These are phyloP conservation scores for Trichoderma pleuroti DNA, from an alignment of 2,329 filamentous ascomycete genomes.

Conservation along the genomic window DNA sequence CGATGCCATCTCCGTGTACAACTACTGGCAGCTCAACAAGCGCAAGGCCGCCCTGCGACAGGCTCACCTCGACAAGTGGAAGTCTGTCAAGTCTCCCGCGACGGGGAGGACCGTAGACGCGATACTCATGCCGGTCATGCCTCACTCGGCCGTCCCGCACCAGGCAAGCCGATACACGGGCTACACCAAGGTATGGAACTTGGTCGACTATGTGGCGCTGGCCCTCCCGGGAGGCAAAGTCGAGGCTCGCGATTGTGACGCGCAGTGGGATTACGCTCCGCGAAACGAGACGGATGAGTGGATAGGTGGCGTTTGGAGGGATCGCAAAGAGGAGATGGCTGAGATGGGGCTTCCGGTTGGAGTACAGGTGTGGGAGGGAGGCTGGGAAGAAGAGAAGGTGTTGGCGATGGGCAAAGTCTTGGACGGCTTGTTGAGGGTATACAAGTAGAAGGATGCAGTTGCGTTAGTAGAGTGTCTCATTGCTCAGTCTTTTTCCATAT, in stretches of 20 bases:
- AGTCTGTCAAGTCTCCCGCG: not conserved
- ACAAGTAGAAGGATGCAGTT: not conserved
- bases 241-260: not conserved
- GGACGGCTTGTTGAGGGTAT: not conserved
- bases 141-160: not conserved
- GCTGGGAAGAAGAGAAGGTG: conserved; percentile 53
- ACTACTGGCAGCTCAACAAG: conserved; percentile 60
- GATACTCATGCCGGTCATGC: not conserved
- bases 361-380: conserved; percentile 49
- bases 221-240: not conserved
- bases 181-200: not conserved
- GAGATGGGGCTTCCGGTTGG: conserved; percentile 40
- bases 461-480: not conserved
- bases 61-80: not conserved
- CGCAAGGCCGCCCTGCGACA: not conserved
- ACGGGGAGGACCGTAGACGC: conserved; percentile 31
- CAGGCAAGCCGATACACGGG: not conserved
- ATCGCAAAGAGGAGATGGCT: conserved; percentile 32
- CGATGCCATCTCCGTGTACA: conserved; percentile 54
- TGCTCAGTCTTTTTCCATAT: not conserved
- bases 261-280: not conserved
- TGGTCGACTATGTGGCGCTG: not conserved
- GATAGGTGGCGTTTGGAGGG: conserved; percentile 29
- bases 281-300: not conserved
- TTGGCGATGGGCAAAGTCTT: conserved; percentile 26